Evolutionary conservation across 257 asterid genomes (phyloP).

Genomic region (Primulina tabacum): DNA sequence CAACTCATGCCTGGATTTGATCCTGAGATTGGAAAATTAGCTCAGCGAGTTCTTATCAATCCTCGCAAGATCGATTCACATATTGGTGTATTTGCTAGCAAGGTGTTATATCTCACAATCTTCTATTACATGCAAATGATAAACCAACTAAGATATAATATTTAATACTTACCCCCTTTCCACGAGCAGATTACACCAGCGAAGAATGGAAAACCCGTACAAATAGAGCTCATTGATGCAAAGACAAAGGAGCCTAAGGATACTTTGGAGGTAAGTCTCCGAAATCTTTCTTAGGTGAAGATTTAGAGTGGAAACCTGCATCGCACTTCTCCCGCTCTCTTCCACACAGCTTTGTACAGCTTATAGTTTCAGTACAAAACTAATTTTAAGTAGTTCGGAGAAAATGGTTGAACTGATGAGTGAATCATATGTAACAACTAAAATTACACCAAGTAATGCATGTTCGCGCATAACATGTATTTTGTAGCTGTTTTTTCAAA

Average conservation of each 20-base stretch:
- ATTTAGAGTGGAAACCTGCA: slow-evolving; percentile 23
- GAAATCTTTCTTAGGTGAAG: slow-evolving; percentile 19
- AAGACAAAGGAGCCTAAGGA: slow-evolving; percentile 93
- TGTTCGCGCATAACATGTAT: slow-evolving; percentile 11
- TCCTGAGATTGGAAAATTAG: slow-evolving; percentile 91
- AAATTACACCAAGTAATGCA: slow-evolving; percentile 1
- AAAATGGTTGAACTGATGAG: slow-evolving; percentile 13
- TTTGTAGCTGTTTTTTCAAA: slow-evolving; percentile 18
- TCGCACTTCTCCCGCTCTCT: slow-evolving; percentile 12
- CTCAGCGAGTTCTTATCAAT: slow-evolving; percentile 82
- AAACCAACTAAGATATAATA: slow-evolving; percentile 6
- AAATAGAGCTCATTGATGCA: slow-evolving; percentile 93
- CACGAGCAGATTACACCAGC: slow-evolving; percentile 83
- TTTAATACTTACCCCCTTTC: background rate
- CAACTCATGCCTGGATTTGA: slow-evolving; percentile 97
- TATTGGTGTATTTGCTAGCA: slow-evolving; percentile 93
- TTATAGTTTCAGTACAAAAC: slow-evolving; percentile 14
- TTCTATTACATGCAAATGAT: slow-evolving; percentile 8
- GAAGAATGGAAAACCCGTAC: slow-evolving; percentile 94
- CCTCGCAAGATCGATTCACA: slow-evolving; percentile 84
- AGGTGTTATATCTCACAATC: slow-evolving; percentile 48
- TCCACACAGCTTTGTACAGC: slow-evolving; percentile 14
- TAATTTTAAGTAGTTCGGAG: slow-evolving; percentile 13
- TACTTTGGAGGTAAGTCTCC: slow-evolving; percentile 62
- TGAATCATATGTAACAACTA: slow-evolving; percentile 9